Evolutionary conservation across 441 rosid species (phyloP).

Genomic region (Euphorbia celastroides): DNA sequence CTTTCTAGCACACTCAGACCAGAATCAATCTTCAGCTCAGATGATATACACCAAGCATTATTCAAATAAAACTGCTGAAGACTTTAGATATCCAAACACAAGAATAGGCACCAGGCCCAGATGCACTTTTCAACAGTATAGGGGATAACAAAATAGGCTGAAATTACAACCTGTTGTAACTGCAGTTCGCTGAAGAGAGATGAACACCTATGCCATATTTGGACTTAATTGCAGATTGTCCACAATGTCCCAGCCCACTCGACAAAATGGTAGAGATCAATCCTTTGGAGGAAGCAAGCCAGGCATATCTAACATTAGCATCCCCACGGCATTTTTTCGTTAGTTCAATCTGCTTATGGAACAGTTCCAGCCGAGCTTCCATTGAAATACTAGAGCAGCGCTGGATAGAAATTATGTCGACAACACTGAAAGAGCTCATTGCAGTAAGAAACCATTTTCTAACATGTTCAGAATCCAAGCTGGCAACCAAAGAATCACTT

Average conservation of each 20-base stretch:
- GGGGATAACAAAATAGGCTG: not conserved
- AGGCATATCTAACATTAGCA: constrained; percentile 75
- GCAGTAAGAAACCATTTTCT: constrained; percentile 49
- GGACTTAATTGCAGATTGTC: constrained; percentile 43
- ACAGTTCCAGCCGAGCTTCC: constrained; percentile 59
- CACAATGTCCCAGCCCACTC: constrained; percentile 72
- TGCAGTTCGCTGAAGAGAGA: constrained; percentile 53
- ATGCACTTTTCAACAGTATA: constrained; percentile 1
- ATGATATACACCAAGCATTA: not conserved
- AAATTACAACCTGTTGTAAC: constrained; percentile 52
- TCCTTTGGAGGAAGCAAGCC: constrained; percentile 76
- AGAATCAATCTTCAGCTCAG: not conserved
- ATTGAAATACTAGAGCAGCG: constrained; percentile 41
- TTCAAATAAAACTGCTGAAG: not conserved
- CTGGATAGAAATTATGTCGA: constrained; percentile 37
- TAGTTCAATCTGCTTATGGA: constrained; percentile 71
- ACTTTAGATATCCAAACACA: not conserved
- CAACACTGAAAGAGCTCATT: constrained; percentile 37
- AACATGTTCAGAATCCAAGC: constrained; percentile 40
- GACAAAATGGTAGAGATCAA: constrained; percentile 34
- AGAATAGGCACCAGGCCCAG: not conserved
- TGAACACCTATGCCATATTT: constrained; percentile 73
- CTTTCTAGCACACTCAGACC: not conserved
- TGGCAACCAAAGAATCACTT: constrained; percentile 17
- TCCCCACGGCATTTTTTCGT: constrained; percentile 62